These are phyloP conservation scores for Vachellia pachyceras DNA, from an alignment of 306 rosid species.

Conservation along the genomic window DNA sequence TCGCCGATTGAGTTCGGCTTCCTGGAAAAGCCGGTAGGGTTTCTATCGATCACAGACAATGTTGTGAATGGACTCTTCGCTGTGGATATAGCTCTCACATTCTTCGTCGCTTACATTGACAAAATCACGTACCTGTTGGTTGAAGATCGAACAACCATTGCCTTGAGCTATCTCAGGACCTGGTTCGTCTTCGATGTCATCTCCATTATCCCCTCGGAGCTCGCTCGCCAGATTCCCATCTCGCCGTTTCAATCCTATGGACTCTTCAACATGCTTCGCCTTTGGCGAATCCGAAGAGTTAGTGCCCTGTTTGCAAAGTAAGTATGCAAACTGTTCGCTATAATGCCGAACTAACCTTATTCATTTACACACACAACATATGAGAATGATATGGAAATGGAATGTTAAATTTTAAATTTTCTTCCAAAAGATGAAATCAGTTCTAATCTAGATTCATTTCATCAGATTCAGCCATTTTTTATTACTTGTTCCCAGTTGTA, in stretches of 20 bases:
- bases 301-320: constrained; percentile 85
- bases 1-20: constrained; percentile 97
- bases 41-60: constrained; percentile 71
- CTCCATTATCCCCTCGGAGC: constrained; percentile 83
- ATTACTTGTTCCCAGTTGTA: neutral
- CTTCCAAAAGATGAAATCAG: no score
- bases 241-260: constrained; percentile 69
- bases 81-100: constrained; percentile 78
- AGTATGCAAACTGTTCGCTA: constrained; percentile 4
- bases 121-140: constrained; percentile 69
- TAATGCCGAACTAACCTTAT: neutral
- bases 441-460: neutral
- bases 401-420: no score
- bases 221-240: constrained; percentile 59
- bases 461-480: neutral
- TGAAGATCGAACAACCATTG: constrained; percentile 68
- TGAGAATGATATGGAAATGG: no score
- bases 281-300: constrained; percentile 98
- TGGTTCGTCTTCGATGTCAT: constrained; percentile 82
- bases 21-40: constrained; percentile 64
- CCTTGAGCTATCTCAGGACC: constrained; percentile 64
- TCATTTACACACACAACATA: no score
- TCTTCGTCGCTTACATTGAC: constrained; percentile 89
- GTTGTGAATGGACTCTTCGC: constrained; percentile 82
- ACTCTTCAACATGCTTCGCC: constrained; percentile 86